Conservation (phyloP, 257 asterid species). For the Fraxinus excelsior region DNA sequence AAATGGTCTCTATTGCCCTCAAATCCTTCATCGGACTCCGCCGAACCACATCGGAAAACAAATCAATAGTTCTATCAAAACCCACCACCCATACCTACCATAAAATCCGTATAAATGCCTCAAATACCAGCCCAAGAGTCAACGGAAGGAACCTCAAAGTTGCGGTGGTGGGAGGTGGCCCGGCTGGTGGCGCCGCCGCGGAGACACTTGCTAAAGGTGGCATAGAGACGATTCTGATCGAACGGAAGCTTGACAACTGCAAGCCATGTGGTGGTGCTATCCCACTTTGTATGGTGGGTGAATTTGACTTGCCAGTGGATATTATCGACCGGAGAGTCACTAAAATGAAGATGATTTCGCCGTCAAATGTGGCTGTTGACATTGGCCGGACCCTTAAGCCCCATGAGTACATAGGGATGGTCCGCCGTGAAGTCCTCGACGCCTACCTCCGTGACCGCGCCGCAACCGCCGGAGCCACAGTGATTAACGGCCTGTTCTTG, state of each 20-base stretch:
- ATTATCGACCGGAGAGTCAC: constrained; percentile 87
- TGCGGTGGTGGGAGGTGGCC: constrained; percentile 92
- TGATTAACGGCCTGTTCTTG: constrained; percentile 78
- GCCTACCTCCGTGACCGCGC: constrained; percentile 90
- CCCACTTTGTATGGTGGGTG: constrained; percentile 95
- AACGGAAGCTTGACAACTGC: constrained; percentile 86
- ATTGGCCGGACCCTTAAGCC: constrained; percentile 83
- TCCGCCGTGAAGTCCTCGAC: constrained; percentile 92
- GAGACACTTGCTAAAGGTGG: constrained; percentile 88
- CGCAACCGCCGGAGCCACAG: constrained; percentile 63
- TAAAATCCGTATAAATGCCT: constrained; percentile 47
- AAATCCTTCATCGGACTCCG: constrained; percentile 91
- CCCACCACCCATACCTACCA: constrained; percentile 34
- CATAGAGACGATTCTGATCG: constrained; percentile 75
- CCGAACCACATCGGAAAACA: constrained; percentile 55
- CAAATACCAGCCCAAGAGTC: constrained; percentile 78
- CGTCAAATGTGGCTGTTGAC: constrained; percentile 90
- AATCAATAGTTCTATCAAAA: constrained; percentile 32
- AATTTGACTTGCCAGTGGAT: constrained; percentile 85
- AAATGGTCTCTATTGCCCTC: constrained; percentile 75
- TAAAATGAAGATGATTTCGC: constrained; percentile 95
- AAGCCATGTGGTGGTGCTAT: constrained; percentile 98
- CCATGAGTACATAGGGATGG: constrained; percentile 95
- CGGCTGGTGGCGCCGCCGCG: constrained; percentile 91
- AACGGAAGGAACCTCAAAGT: constrained; percentile 86